Base-by-base conservation (phyloP, 768 basidiomycete species). In the Serendipita vermifera region DNA sequence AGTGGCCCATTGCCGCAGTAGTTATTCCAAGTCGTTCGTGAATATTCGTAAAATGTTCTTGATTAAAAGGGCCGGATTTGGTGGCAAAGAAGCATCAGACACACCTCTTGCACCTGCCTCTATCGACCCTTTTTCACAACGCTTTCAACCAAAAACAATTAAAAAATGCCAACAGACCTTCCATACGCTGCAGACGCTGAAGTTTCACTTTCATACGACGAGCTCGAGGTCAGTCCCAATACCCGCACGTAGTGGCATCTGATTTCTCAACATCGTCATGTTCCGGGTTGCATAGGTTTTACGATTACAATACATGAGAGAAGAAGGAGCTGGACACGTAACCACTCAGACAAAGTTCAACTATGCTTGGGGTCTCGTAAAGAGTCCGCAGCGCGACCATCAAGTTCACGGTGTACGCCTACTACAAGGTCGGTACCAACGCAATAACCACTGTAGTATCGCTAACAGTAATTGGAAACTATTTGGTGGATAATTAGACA, bases 301-400 rank as follows among this genome's bases (percentile, higher is more conserved):
- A 38, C 74, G 83, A 58, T 64, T 77, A 57, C 93, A 98, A 65
- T 93, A 94, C 70, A 79, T 89, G 75, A 90, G 83, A 68, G 94
- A 99, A 67, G 73, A 81, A 17, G 73, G 78, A 0, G 83, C 90
- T 60, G 77, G 80, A 51, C 91, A 94, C 68, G 78, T 96, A 58
- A 90, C 89, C 7, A 78, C 84, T 5, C 96, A 99, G 71, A 94
- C 92, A 36, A 93, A 90, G 68, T 99, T 99, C 75, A 98, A 98
- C 72, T 93, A 85, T 69, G 81, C 89, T 36, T 96, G 94, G 94
- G 94, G 94, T 2, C 75, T 94, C 31, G 88, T 98, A 54, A 98
- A 98, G 74, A 89, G 87, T 63, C 87, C 86, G 11, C 69, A 79
- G 62, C 77, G 79, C 38, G 83, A 87, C 29, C 78, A 96, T 63